Percentiles rank a stretch among this genome's conserved stretches.
These are phyloP conservation scores for Chloris gayana DNA, from an alignment of 176 grass and related monocot genomes.

Conservation along the genomic window DNA sequence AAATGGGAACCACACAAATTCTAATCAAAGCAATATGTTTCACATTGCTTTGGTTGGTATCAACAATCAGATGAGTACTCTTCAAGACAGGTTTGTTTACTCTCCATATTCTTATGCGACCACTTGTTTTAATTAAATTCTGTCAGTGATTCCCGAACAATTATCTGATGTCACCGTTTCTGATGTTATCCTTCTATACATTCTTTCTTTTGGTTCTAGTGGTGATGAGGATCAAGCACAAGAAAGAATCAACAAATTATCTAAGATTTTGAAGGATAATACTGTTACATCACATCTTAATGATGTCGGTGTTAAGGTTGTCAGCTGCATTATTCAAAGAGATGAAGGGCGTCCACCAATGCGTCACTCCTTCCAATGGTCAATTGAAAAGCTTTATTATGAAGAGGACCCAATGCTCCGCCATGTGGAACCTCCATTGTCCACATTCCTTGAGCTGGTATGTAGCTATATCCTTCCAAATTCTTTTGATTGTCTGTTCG, in stretches of 20 bases:
- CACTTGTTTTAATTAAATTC: conserved; percentile 35
- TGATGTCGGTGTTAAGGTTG: conserved; percentile 66
- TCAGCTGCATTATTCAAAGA: conserved; percentile 98
- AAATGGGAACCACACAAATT: conserved; percentile 40
- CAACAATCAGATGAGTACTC: conserved; percentile 96
- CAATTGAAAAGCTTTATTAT: conserved; percentile 78
- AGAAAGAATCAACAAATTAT: conserved; percentile 92
- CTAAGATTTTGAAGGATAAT: conserved; percentile 95
- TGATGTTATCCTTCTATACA: conserved; percentile 36
- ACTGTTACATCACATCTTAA: conserved; percentile 73
- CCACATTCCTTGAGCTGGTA: conserved; percentile 96
- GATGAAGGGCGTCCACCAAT: conserved; percentile 95
- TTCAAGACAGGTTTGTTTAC: conserved; percentile 86
- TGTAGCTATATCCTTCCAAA: conserved; percentile 30
- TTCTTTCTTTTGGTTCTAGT: conserved; percentile 60
- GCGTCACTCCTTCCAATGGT: conserved; percentile 98
- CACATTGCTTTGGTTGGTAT: conserved; percentile 98
- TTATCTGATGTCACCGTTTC: conserved; percentile 11
- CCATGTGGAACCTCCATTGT: conserved; percentile 93
- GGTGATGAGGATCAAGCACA: conserved; percentile 99
- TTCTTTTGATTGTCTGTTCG: conserved; percentile 33
- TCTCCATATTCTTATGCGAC: conserved; percentile 25
- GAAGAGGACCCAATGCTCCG: conserved; percentile 95
- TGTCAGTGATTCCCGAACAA: conserved; percentile 22
- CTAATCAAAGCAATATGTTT: conserved; percentile 79